Percentiles rank a stretch among this genome's conserved stretches.
Evolutionary conservation across 1,139 yeast genomes (phyloP).

Genomic region (Candida freyschussii): DNA sequence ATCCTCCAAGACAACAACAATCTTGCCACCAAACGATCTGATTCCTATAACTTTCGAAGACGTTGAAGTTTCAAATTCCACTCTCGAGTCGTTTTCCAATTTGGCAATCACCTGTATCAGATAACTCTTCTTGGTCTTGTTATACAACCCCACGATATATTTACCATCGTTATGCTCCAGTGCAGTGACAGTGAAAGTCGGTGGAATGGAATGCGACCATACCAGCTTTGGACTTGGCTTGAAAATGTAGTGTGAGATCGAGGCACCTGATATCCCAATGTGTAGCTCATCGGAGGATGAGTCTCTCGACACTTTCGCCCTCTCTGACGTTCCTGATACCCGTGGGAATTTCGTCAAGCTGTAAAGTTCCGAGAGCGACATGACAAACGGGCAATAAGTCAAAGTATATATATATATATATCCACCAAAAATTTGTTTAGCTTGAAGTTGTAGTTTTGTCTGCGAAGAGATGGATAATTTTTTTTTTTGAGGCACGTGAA

Average conservation of each 20-base stretch:
- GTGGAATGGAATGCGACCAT: constrained; percentile 71
- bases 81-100: constrained; percentile 20
- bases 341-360: constrained; percentile 24
- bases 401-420: too few relatives aligned
- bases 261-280: constrained; percentile 73
- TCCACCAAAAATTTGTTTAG: too few relatives aligned
- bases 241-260: constrained; percentile 63
- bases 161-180: constrained; percentile 12
- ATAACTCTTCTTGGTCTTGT: constrained; percentile 22
- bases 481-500: too few relatives aligned
- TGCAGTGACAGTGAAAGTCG: constrained; percentile 42
- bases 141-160: constrained; percentile 36
- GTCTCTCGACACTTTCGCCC: constrained; percentile 13
- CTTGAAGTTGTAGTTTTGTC: too few relatives aligned
- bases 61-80: constrained; percentile 14
- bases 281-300: constrained; percentile 29
- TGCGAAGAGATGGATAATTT: too few relatives aligned
- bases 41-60: constrained; percentile 14
- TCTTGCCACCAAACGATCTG: constrained; percentile 2
- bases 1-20: constrained; percentile 14
- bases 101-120: constrained; percentile 16
- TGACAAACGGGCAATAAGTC: too few relatives aligned
- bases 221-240: constrained; percentile 77
- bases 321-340: constrained; percentile 16
- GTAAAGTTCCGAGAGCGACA: constrained; percentile 24